Base-by-base conservation (phyloP, 1,284 basidiomycete species). In the Irpex lacteus region DNA sequence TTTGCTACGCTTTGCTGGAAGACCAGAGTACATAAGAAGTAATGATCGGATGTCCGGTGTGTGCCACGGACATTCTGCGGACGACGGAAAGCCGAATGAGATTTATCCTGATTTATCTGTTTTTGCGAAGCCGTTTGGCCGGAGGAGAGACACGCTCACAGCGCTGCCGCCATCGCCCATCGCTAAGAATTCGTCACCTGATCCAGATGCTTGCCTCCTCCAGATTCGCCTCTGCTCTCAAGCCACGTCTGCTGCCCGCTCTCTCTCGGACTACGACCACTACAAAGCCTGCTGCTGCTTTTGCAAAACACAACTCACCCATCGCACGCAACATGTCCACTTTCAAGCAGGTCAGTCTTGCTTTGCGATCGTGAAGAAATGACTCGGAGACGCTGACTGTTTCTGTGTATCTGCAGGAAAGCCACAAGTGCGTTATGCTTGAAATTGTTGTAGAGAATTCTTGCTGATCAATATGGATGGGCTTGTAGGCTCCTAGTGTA, bases 401-500 rank as follows among this genome's bases (percentile, higher is more conserved):
- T 47, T 21, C 21, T 56, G 58, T 55, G 21, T 55, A 47, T 53
- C 50, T 64, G 11, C 62, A 91, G 82, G 81, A 82, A 61, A 81
- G 87, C 5, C 89, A 91, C 77, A 88, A 89, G 88, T 90, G 73
- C 76, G 85, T 79, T 71, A 54, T 62, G 56, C 60, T 47, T 37
- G 2, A 19, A 13, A 34, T 64, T 62, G 66, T 61, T 54, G 64
- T 38, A 13, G 21, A 52, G 55, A 44, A 60, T 18, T 15, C 7
- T 34, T 63, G 50, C 67, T 68, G 34, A 70, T 34, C 52, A 50
- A 11, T 52, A 68, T 8, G 19, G 63, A 50, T 57, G 50, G 40
- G 37, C 18, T 7, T 52, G 56, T 68, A 89, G 89, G 72, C 79
- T 91, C n/a, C 76, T 91, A 58, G 83, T 88, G 88, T 90, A 76